Percentiles rank a stretch among this genome's conserved stretches.
Evolutionary conservation across 1,139 yeast species (phyloP).

Genomic region (Pichia sp.): DNA sequence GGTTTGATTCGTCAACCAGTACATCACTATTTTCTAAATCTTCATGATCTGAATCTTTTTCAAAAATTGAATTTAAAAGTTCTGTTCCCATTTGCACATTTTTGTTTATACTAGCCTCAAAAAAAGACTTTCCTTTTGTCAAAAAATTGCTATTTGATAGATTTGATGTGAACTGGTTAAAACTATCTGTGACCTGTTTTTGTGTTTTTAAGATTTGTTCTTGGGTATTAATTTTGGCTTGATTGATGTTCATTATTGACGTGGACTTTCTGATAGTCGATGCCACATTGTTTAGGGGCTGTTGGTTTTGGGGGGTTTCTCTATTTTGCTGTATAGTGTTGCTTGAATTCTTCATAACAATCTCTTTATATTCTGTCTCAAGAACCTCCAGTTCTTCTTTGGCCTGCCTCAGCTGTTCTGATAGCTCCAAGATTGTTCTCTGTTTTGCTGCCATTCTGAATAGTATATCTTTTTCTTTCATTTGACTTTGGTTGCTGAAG

Average conservation of each 20-base stretch:
- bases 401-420: constrained; percentile 27
- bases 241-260: constrained; percentile 10
- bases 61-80: constrained; percentile 10
- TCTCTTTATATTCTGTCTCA: constrained; percentile 24
- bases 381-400: constrained; percentile 30
- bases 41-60: background rate
- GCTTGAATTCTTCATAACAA: background rate
- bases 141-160: constrained; percentile 16
- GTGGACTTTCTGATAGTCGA: constrained; percentile 10
- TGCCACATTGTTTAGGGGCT: background rate
- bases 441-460: constrained; percentile 35
- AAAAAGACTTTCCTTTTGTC: constrained; percentile 17
- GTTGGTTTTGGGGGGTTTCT: background rate
- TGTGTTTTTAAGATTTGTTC: constrained; percentile 10
- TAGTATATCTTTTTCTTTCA: constrained; percentile 17
- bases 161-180: constrained; percentile 18
- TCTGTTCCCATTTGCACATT: constrained; percentile 12
- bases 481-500: background rate
- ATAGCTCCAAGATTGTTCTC: constrained; percentile 34
- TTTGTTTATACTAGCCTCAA: constrained; percentile 19
- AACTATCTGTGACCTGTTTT: constrained; percentile 13
- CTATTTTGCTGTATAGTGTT: background rate
- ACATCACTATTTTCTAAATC: constrained; percentile 1
- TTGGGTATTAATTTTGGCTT: background rate
- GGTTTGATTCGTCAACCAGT: constrained; percentile 6